Evolutionary conservation across 2,329 filamentous ascomycete species (phyloP).

Genomic region (Chalara sp.): DNA sequence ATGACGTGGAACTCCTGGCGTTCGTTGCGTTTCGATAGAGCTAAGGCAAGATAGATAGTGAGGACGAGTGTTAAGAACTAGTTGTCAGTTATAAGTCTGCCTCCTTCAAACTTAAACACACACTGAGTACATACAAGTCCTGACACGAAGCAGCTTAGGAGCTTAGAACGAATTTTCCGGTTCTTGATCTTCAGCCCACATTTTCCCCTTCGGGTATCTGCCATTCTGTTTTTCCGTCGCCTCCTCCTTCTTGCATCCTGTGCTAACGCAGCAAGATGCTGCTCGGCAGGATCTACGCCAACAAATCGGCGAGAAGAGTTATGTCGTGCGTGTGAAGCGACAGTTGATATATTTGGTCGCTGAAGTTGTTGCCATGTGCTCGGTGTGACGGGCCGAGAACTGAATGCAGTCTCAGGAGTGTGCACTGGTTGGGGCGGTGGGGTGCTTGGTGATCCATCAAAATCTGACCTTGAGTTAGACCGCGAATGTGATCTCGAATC

Average conservation of each 20-base stretch:
- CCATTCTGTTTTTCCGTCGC: slow-evolving; percentile 24
- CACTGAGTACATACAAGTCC: slow-evolving; percentile 31
- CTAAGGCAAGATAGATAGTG: slow-evolving; percentile 54
- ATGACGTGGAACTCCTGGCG: slow-evolving; percentile 72
- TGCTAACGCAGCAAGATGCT: slow-evolving; percentile 38
- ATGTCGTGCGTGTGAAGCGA: slow-evolving; percentile 9
- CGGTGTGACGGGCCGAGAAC: slow-evolving; percentile 10
- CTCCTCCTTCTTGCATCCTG: slow-evolving; percentile 35
- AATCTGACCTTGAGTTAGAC: too few species aligned
- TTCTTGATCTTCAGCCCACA: slow-evolving; percentile 48
- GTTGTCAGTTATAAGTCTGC: slow-evolving; percentile 5
- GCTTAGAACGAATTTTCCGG: slow-evolving; percentile 44
- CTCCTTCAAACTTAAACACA: neutral
- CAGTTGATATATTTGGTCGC: slow-evolving; percentile 8
- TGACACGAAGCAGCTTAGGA: slow-evolving; percentile 57
- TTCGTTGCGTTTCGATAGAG: slow-evolving; percentile 55
- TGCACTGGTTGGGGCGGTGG: too few species aligned
- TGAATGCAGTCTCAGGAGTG: slow-evolving; percentile 3
- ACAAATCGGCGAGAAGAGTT: slow-evolving; percentile 23
- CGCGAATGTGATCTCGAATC: too few species aligned
- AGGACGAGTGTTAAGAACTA: slow-evolving; percentile 22
- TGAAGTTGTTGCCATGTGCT: slow-evolving; percentile 3
- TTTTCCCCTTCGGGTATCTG: slow-evolving; percentile 8
- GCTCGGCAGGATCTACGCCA: slow-evolving; percentile 41
- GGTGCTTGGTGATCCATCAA: too few species aligned